Conservation (phyloP, 352 stramenopile genomes). For the Phytophthora podocarpi region DNA sequence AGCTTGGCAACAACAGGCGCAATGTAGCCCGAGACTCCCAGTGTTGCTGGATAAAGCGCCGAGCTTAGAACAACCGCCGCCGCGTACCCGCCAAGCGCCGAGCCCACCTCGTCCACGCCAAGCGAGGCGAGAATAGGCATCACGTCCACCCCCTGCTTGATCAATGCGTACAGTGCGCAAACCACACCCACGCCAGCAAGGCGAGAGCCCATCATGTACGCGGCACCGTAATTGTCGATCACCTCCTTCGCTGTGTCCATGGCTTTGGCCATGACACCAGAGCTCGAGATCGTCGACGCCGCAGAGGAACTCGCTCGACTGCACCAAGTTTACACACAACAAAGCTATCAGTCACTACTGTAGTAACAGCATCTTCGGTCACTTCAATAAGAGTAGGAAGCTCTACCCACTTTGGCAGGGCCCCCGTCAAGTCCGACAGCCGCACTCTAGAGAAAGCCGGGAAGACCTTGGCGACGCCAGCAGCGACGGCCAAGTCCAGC, state of each 20-base stretch:
- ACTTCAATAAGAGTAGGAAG: not conserved
- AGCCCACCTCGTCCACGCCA: slow-evolving; percentile 70
- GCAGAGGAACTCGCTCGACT: slow-evolving; percentile 30
- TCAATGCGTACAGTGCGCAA: slow-evolving; percentile 69
- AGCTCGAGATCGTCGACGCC: slow-evolving; percentile 6
- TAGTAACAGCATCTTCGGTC: no score
- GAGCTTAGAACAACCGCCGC: slow-evolving; percentile 81
- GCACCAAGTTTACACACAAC: slow-evolving; percentile 9
- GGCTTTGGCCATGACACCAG: slow-evolving; percentile 58
- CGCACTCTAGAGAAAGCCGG: slow-evolving; percentile 74
- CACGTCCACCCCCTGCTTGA: slow-evolving; percentile 86
- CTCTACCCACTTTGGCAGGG: slow-evolving; percentile 57
- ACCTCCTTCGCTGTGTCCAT: slow-evolving; percentile 77
- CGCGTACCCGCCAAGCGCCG: slow-evolving; percentile 77
- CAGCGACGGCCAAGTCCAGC: slow-evolving; percentile 71
- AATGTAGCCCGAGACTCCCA: slow-evolving; percentile 76
- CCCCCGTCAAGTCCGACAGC: slow-evolving; percentile 66
- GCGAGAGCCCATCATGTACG: slow-evolving; percentile 90
- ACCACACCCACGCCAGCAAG: slow-evolving; percentile 81
- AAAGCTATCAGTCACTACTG: not conserved
- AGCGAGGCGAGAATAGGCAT: slow-evolving; percentile 77
- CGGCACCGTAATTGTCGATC: slow-evolving; percentile 86
- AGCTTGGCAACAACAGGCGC: slow-evolving; percentile 73
- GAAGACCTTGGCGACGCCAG: slow-evolving; percentile 71
- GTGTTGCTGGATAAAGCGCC: slow-evolving; percentile 79